These are phyloP conservation scores for Lactarius evosmus DNA, from an alignment of 768 basidiomycete genomes.

Conservation along the genomic window DNA sequence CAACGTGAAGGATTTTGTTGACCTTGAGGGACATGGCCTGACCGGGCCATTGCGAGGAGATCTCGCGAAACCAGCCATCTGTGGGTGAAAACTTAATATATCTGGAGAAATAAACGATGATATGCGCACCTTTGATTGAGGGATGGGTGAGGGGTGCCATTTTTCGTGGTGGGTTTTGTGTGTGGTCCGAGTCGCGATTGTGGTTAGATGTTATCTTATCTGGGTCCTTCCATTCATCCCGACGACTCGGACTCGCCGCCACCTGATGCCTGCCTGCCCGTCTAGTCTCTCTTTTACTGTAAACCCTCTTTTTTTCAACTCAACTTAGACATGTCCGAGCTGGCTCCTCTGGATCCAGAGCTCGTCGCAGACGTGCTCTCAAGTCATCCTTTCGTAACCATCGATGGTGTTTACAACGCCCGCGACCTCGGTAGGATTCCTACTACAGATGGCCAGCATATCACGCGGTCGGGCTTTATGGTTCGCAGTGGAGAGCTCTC, in stretches of 20 bases:
- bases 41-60: slow-evolving; percentile 94
- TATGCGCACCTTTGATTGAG: slow-evolving; percentile 36
- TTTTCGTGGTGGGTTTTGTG: neutral
- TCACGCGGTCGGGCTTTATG: slow-evolving; percentile 55
- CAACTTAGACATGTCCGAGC: slow-evolving; percentile 32
- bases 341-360: slow-evolving; percentile 62
- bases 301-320: neutral
- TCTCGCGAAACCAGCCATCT: slow-evolving; percentile 98
- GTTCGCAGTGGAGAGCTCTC: slow-evolving; percentile 75
- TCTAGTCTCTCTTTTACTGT: neutral
- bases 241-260: neutral
- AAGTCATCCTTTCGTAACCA: slow-evolving; percentile 62
- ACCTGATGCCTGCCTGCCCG: neutral
- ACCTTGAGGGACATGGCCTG: slow-evolving; percentile 98
- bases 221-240: neutral
- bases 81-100: neutral
- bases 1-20: slow-evolving; percentile 90
- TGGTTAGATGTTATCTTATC: slow-evolving; percentile 6
- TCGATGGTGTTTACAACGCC: slow-evolving; percentile 74
- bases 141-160: slow-evolving; percentile 42
- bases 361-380: slow-evolving; percentile 65
- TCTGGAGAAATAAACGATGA: neutral
- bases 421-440: slow-evolving; percentile 68
- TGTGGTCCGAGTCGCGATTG: neutral
- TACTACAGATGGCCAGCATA: slow-evolving; percentile 42